Evolutionary conservation across 805 yeast species (phyloP).

Genomic region (Candida boidinii): DNA sequence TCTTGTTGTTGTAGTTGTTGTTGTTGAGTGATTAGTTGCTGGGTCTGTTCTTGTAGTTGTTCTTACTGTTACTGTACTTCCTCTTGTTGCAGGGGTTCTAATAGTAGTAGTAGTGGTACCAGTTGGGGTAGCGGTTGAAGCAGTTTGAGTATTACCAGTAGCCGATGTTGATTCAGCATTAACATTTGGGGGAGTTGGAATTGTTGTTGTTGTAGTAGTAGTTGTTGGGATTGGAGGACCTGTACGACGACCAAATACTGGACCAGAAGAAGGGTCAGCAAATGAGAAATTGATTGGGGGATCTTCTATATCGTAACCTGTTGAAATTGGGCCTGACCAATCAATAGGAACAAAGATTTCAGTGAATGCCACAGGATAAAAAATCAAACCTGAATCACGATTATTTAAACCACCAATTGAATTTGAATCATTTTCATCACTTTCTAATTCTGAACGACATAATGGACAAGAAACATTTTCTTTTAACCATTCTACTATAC

Average conservation of each 20-base stretch:
- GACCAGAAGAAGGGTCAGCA: constrained; percentile 12
- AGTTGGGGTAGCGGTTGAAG: neutral
- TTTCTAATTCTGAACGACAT: constrained; percentile 51
- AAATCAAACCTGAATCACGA: constrained; percentile 6
- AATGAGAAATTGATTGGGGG: constrained; percentile 21
- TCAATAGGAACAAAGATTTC: constrained; percentile 22
- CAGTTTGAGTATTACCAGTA: no score
- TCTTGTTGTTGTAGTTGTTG: constrained; percentile 4
- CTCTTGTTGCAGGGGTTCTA: neutral
- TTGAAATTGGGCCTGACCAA: constrained; percentile 17
- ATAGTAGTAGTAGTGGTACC: constrained; percentile 5
- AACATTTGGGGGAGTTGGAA: no score
- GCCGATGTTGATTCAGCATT: no score
- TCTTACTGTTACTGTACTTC: neutral
- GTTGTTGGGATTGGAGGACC: constrained; percentile 10
- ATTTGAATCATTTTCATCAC: constrained; percentile 8
- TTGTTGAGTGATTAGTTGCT: neutral
- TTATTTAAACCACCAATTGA: constrained; percentile 2
- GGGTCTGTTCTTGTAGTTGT: constrained; percentile 1
- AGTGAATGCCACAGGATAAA: constrained; percentile 21
- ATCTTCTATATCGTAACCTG: constrained; percentile 14
- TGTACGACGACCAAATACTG: constrained; percentile 18
- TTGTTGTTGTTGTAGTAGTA: neutral
- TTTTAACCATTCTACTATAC: constrained; percentile 73
- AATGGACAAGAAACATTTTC: constrained; percentile 72